Evolutionary conservation across 83 land plant species (phyloP), one percentile per base, ranked within the genome.

Genomic region (Picea engelmannii): DNA sequence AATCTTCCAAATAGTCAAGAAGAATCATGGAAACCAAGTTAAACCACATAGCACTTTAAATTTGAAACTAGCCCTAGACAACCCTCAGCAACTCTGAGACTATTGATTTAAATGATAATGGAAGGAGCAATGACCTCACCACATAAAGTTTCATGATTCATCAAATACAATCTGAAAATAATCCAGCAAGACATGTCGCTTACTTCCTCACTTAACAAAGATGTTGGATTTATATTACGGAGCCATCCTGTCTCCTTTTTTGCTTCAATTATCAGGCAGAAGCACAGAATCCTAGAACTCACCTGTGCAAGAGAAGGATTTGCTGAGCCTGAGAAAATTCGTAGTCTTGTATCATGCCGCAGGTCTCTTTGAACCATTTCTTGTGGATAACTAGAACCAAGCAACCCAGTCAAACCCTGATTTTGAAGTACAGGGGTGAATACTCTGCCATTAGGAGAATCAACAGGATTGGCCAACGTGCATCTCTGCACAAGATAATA

Each of bases 241-340:
- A 52, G 15, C 6, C 16, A 49, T 23, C 16, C 35, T 49, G 31
- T 49, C 13, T 55, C 31, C 6, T 42, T 74, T 59, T 24, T n/a
- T 55, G 62, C 18, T 55, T 79, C 31, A 21, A 71, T 17, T 35
- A 35, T 31, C 24, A 23, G 18, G 44, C 38, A 27, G 20, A 47
- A 47, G 38, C 82, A 70, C 55, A 52, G 55, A 75, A 23, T 49
- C 78, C n/a, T n/a, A n/a, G 17, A 16, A 52, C 52, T 47, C 75
- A 95, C 98, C 94, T 94, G 87, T 59, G 97, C 73, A 58, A 96
- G 94, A 21, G 86, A 81, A 17, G 87, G 88, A 76, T 96, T 96
- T 7, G 98, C 95, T 21, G 97, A 88, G 68, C 98, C 98, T 25
- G 95, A 96, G 79, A 96, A 96, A 35, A 94, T 86, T 13, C 85